phyloP scores from a whole-genome alignment of 1,284 basidiomycete species.

The Moesziomyces globuligerus region DNA sequence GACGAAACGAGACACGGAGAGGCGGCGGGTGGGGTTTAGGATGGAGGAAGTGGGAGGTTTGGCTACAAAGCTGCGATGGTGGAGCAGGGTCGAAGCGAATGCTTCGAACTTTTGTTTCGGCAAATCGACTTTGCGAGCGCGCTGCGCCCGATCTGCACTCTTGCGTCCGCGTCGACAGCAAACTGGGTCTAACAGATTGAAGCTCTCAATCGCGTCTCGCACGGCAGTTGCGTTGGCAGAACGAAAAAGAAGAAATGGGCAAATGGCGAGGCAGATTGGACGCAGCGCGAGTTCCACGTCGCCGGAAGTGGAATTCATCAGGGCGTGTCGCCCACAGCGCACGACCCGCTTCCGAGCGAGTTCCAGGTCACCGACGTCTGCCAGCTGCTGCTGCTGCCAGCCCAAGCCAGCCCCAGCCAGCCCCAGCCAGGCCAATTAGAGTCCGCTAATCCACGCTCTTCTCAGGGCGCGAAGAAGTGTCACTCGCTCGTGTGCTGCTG shows the following conservation, averaged over 20 bases:
- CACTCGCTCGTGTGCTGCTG: neutral
- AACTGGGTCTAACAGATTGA: slow-evolving; percentile 10
- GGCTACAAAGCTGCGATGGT: neutral
- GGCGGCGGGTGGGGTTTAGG: neutral
- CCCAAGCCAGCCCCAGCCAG: too few relatives aligned
- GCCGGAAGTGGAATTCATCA: slow-evolving; percentile 30
- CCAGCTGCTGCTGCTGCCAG: too few relatives aligned
- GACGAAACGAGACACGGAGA: neutral
- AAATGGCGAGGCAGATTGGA: neutral
- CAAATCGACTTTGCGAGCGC: slow-evolving; percentile 11
- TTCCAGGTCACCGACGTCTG: slow-evolving; percentile 27
- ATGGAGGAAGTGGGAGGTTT: neutral
- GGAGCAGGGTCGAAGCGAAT: slow-evolving; percentile 14
- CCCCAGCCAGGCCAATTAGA: neutral
- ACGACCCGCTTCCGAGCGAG: slow-evolving; percentile 20
- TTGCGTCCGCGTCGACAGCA: neutral
- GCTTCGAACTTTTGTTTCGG: slow-evolving; percentile 30
- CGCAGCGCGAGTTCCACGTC: slow-evolving; percentile 31
- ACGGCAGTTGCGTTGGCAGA: slow-evolving; percentile 12
- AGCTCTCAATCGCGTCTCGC: slow-evolving; percentile 6
- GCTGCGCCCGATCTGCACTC: neutral
- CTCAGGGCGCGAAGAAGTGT: neutral
- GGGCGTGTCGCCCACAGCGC: slow-evolving; percentile 4
- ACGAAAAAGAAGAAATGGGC: too few relatives aligned
- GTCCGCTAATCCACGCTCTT: neutral